Conservation (phyloP, 495 filamentous ascomycete genomes). For the Penicillium bovifimosum region DNA sequence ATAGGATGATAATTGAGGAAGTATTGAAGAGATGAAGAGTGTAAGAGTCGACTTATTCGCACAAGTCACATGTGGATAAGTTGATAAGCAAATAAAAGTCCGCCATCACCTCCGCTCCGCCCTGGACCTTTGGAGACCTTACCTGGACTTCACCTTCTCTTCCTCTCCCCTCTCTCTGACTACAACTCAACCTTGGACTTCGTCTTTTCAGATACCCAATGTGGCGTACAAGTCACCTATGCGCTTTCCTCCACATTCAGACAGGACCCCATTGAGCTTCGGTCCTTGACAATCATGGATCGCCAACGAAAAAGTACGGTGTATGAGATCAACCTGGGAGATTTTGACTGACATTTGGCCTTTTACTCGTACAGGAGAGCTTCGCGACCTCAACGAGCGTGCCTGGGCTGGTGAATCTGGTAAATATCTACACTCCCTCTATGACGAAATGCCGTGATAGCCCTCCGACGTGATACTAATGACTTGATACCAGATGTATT, state of each 20-base stretch:
- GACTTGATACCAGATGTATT: conserved; percentile 60
- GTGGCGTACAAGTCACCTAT: conserved; percentile 40
- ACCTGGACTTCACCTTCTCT: conserved; percentile 8
- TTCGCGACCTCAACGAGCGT: conserved; percentile 78
- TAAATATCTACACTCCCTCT: conserved; percentile 31
- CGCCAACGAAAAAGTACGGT: conserved; percentile 70
- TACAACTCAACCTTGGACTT: not conserved
- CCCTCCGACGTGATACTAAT: not conserved
- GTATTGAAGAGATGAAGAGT: not conserved
- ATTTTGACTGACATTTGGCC: conserved; percentile 11
- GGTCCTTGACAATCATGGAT: conserved; percentile 56
- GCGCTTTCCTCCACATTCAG: conserved; percentile 37
- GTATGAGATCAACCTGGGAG: conserved; percentile 12
- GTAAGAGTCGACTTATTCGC: not conserved
- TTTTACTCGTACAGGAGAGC: conserved; percentile 58
- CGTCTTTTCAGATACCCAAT: conserved; percentile 26
- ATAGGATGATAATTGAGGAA: too few species aligned
- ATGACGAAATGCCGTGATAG: conserved; percentile 2
- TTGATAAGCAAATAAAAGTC: conserved; percentile 15
- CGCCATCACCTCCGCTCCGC: conserved; percentile 24
- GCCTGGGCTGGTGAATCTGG: conserved; percentile 86
- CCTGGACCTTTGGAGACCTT: conserved; percentile 6
- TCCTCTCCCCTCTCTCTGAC: not conserved
- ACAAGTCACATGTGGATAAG: conserved; percentile 8
- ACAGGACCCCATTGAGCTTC: conserved; percentile 31